phyloP scores from a whole-genome alignment of 345 rosid genomes.

The Corchorus olitorius region DNA sequence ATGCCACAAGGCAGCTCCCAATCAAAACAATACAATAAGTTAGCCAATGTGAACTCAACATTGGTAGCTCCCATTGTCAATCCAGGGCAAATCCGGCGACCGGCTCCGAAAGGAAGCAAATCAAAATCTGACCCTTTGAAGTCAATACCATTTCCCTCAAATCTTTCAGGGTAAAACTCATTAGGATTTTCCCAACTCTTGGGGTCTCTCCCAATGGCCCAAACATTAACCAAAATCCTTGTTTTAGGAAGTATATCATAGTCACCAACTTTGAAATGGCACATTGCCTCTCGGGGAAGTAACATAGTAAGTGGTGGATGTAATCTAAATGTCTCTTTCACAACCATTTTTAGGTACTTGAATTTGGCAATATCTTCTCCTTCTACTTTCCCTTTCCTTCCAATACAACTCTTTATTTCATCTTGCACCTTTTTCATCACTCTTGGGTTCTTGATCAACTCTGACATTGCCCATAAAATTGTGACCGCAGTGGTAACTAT shows the following conservation, averaged over 20 bases:
- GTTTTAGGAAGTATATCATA: background rate
- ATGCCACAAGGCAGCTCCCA: background rate
- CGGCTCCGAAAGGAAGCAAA: background rate
- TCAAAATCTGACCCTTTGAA: background rate
- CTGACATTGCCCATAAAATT: slow-evolving; percentile 13
- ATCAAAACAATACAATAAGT: slow-evolving; percentile 1
- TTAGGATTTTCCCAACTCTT: background rate
- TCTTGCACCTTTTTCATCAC: slow-evolving; percentile 11
- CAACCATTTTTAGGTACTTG: slow-evolving; percentile 11
- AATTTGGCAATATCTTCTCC: background rate
- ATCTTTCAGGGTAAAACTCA: background rate
- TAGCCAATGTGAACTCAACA: slow-evolving; percentile 3
- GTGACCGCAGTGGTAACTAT: background rate
- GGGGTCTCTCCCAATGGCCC: slow-evolving; percentile 6
- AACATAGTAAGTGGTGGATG: background rate
- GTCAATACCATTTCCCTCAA: background rate
- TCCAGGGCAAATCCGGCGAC: slow-evolving; percentile 9
- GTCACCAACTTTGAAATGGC: background rate
- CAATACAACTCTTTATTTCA: background rate
- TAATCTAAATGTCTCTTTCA: slow-evolving; percentile 7
- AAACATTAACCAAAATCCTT: slow-evolving; percentile 8
- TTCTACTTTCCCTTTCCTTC: background rate
- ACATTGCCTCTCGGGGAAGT: background rate
- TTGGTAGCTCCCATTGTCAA: background rate
- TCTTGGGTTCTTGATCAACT: slow-evolving; percentile 16